Base-by-base conservation (phyloP, 1,284 basidiomycete genomes). In the Mycosarcoma mackinlayi region DNA sequence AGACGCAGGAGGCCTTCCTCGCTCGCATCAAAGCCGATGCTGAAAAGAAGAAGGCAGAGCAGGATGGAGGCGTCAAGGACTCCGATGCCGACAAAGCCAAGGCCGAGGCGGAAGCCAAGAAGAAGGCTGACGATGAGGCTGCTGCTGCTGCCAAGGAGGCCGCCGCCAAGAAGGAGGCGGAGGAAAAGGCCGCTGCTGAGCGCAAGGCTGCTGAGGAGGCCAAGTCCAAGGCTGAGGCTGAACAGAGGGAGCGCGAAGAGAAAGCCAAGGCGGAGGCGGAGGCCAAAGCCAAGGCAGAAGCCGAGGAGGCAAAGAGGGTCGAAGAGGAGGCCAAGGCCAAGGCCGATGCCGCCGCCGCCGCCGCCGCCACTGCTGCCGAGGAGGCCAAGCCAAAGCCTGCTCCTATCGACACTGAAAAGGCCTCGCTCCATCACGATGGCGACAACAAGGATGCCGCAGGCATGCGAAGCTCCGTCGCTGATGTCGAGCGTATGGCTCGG, bases 401-500 rank as follows among this genome's bases (percentile, higher is more conserved):
- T 21, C 69, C 69, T 19, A 72, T 72, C 56, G 64, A 72, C 53
- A 72, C 64, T 33, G 49, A 66, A 41, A 67, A 56, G 37, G 62
- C 67, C 24, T 51, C 56, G 44, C 54, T 40, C 13, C 54, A 55
- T 54, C 53, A 53, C 54, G 67, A 74, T 6, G 58, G 52, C 14
- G 59, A 68, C 34, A 51, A 30, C 58, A 64, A 63, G 53, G 56
- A 66, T n/a, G 55, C 55, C 18, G 59, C 59, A n/a, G 58, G 56
- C 49, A 63, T 64, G 68, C 44, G 63, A 66, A 55, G 60, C 75
- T 56, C 65, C 34, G 77, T 73, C 34, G 76, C 75, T 23, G 78
- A 79, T 35, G 67, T 78, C 41, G 77, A 79, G 66, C 65, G 75
- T 34, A 75, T 77, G 72, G 77, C 77, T 49, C 65, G 75, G 19